Base-by-base conservation (phyloP, 2,329 filamentous ascomycete species). In the Sporothrix schenckii region DNA sequence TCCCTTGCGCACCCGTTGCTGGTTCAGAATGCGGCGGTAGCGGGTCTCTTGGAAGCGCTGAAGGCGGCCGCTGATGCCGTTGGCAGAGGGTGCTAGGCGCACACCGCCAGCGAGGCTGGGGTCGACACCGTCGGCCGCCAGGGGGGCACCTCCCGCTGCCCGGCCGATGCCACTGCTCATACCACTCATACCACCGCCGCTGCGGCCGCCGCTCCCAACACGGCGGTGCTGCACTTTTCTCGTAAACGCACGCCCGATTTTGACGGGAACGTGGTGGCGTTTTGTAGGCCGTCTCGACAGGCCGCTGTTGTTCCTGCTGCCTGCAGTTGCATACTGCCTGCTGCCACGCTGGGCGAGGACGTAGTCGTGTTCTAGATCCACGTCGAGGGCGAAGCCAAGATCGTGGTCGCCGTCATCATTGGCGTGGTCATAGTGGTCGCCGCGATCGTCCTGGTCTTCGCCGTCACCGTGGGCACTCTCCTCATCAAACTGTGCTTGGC, bases 311-410 rank as follows among this genome's bases (percentile, higher is more conserved):
- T 14, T 44, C 2, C 5, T 21, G 30, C 1, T 41, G 34, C 6
- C 56, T 19, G 21, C n/a, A 2, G 54, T 47, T 44, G 41, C 34
- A 5, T 44, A n/a, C n/a, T 61, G 54, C 19, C 4, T 41, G 6
- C 54, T 34, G 39, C 34, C 58, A 2, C 39, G 39, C 6, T n/a
- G 11, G 13, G 58, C 34, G 6, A 61, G 21, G 13, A 61, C 58
- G n/a, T 61, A 61, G 30, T 61, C 58, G n/a, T 61, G 58, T 4
- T 61, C 58, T n/a, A 61, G 58, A n/a, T 61, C 58, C 9, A 61
- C 58, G 21, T 61, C 58, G 11, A 61, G 58, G 11, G 58, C 58
- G 13, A 44, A 41, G 13, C 39, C 58, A 34, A 54, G 24, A n/a
- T 30, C 52, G 50, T 27, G n/a, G 21, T 53, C n/a, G 14, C 24